phyloP scores from a whole-genome alignment of 371 early-diverging fungal genomes.

The Umbelopsis sp. region DNA sequence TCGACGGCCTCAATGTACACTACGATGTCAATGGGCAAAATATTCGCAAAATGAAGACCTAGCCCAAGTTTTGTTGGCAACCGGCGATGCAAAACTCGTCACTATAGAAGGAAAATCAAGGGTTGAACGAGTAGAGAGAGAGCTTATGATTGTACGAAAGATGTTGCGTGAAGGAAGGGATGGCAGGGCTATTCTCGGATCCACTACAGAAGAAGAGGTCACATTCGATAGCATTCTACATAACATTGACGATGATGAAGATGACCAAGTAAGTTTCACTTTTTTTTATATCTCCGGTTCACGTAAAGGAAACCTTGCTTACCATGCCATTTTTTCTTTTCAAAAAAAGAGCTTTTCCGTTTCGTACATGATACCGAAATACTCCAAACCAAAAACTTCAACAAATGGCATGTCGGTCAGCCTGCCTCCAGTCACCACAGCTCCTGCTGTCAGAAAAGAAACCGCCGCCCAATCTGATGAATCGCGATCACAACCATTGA shows the following conservation, averaged over 20 bases:
- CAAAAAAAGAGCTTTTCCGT: background rate
- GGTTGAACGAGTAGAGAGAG: slow-evolving; percentile 24
- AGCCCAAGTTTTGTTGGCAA: slow-evolving; percentile 32
- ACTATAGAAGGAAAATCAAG: slow-evolving; percentile 25
- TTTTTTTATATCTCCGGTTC: background rate
- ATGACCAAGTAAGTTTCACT: background rate
- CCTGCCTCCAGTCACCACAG: background rate
- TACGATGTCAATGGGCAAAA: slow-evolving; percentile 35
- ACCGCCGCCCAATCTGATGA: background rate
- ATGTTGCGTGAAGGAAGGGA: slow-evolving; percentile 9
- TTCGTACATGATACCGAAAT: background rate
- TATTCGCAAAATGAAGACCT: slow-evolving; percentile 39
- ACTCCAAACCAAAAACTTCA: slow-evolving; percentile 10
- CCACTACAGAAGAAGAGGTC: slow-evolving; percentile 8
- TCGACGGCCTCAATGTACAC: slow-evolving; percentile 22
- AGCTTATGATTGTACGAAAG: slow-evolving; percentile 18
- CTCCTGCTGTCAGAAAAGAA: background rate
- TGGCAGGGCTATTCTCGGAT: slow-evolving; percentile 17
- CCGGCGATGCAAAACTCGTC: slow-evolving; percentile 36
- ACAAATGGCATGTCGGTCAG: slow-evolving; percentile 10
- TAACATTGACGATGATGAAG: slow-evolving; percentile 15
- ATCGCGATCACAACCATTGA: background rate
- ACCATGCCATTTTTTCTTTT: background rate
- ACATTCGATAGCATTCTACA: slow-evolving; percentile 9
- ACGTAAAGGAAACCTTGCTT: too few species aligned